Evolutionary conservation across 352 stramenopile species (phyloP).

Genomic region (Globisporangium acanthophoron): DNA sequence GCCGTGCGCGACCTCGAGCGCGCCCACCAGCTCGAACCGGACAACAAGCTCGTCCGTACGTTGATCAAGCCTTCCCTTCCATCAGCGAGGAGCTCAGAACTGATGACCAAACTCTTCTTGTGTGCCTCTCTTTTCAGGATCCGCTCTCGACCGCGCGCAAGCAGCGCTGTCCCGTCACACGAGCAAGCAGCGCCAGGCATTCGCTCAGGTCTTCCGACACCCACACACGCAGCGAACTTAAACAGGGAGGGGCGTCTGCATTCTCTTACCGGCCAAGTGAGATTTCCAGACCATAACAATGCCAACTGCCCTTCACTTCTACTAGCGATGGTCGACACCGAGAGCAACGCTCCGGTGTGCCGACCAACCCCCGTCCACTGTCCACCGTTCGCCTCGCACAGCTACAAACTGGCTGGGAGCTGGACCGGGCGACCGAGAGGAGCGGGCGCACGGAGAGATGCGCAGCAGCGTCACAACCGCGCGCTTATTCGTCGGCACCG

Average conservation of each 20-base stretch:
- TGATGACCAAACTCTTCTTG: not conserved
- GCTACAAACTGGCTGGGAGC: not conserved
- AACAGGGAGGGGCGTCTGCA: constrained; percentile 50
- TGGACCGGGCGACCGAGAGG: not conserved
- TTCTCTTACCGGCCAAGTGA: constrained; percentile 13
- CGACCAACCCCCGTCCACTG: not conserved
- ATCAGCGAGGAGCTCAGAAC: not conserved
- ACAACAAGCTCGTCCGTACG: constrained; percentile 39
- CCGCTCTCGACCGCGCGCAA: constrained; percentile 22
- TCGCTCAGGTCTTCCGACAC: constrained; percentile 25
- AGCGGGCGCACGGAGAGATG: constrained; percentile 8
- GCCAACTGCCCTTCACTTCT: constrained; percentile 8
- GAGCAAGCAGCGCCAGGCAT: constrained; percentile 37
- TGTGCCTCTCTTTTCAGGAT: constrained; percentile 5
- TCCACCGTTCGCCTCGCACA: not conserved
- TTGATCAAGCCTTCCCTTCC: not conserved
- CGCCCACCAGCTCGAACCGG: constrained; percentile 27
- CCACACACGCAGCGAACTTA: constrained; percentile 29
- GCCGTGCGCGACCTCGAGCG: constrained; percentile 47
- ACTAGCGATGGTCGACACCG: not conserved
- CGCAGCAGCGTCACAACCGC: constrained; percentile 2
- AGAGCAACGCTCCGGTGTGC: not conserved
- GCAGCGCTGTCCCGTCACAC: constrained; percentile 25
- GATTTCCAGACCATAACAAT: constrained; percentile 6
- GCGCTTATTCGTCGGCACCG: constrained; percentile 64